These are phyloP conservation scores for Abrus precatorius DNA, from an alignment of 306 rosid genomes.

Conservation along the genomic window DNA sequence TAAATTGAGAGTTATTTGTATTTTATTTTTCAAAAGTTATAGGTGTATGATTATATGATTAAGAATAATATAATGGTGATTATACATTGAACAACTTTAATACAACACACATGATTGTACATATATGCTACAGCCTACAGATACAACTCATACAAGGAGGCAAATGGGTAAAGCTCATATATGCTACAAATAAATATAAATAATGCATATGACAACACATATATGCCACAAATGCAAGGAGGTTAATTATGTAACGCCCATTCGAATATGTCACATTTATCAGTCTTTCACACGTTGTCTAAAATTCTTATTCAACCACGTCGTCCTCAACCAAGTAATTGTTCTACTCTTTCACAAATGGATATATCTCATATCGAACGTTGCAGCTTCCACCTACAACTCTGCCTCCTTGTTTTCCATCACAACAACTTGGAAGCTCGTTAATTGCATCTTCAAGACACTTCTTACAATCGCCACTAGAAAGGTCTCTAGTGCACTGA, in stretches of 20 bases:
- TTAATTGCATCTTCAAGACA: slow-evolving; percentile 62
- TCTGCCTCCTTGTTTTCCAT: slow-evolving; percentile 62
- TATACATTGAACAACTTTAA: not conserved
- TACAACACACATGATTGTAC: not conserved
- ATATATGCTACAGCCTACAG: too few relatives aligned
- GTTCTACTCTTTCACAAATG: slow-evolving; percentile 45
- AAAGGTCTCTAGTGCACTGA: slow-evolving; percentile 66
- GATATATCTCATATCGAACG: slow-evolving; percentile 59
- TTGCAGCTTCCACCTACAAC: slow-evolving; percentile 64
- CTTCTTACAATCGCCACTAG: slow-evolving; percentile 48
- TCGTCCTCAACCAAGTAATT: not conserved
- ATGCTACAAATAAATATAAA: not conserved
- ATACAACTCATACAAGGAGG: too few relatives aligned
- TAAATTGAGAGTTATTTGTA: not conserved
- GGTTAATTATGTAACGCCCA: not conserved
- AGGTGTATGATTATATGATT: not conserved
- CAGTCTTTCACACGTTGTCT: too few relatives aligned
- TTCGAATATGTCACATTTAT: not conserved
- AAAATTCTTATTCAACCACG: too few relatives aligned
- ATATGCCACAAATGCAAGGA: not conserved
- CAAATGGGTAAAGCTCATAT: too few relatives aligned
- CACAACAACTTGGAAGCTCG: slow-evolving; percentile 56
- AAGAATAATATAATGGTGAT: not conserved
- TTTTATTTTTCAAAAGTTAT: not conserved
- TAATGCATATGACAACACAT: not conserved